These are phyloP conservation scores for Mycena pura DNA, from an alignment of 768 basidiomycete genomes.

Conservation along the genomic window DNA sequence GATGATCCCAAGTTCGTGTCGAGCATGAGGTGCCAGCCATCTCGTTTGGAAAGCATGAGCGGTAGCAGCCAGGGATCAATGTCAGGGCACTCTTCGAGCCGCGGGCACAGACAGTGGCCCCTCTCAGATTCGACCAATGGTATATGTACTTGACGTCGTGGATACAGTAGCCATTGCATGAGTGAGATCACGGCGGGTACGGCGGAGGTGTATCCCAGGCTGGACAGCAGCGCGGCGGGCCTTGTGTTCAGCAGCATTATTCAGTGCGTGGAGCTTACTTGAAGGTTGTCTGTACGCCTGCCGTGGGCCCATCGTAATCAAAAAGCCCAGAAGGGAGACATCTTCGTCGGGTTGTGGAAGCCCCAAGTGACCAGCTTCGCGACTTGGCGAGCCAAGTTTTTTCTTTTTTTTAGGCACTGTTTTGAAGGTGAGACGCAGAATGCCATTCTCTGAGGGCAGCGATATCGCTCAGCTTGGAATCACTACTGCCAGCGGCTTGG, in stretches of 20 bases:
- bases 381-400: constrained; percentile 4
- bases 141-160: not conserved
- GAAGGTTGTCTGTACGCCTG: constrained; percentile 11
- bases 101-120: constrained; percentile 12
- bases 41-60: constrained; percentile 2
- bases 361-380: constrained; percentile 3
- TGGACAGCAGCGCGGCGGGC: constrained; percentile 5
- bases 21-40: constrained; percentile 19
- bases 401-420: not conserved
- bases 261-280: constrained; percentile 12
- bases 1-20: constrained; percentile 20
- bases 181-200: constrained; percentile 1
- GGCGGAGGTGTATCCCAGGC: constrained; percentile 12
- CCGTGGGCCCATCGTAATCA: constrained; percentile 20
- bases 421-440: not conserved
- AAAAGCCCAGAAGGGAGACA: constrained; percentile 5
- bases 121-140: constrained; percentile 8
- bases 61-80: constrained; percentile 23
- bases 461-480: not conserved
- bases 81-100: constrained; percentile 2
- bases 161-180: constrained; percentile 17
- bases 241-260: constrained; percentile 1
- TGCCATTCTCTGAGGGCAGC: not conserved
- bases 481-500: not conserved
- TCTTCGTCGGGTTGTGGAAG: constrained; percentile 12